Evolutionary conservation across 83 land plant genomes (phyloP), one percentile per base, ranked within the genome.

Genomic region (Picea abies): DNA sequence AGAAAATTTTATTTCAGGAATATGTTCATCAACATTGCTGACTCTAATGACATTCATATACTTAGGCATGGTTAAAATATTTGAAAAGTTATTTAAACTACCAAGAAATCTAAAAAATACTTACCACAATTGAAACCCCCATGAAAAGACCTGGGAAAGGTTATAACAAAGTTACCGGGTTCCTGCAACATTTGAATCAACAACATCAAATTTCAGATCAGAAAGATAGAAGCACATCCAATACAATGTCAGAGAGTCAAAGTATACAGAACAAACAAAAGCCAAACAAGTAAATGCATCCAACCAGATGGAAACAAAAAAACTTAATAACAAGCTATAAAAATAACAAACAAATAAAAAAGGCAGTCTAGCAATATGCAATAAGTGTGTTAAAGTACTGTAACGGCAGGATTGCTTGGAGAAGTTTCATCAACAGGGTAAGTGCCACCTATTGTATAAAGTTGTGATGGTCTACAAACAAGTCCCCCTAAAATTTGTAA

Each of bases 61-160:
- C 19, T 25, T 4, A 52, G 22, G 7, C 11, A 49, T 44, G 58
- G 56, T 12, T n/a, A 73, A 73, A 23, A 44, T 44, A 44, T 41
- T 20, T 20, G 10, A 22, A 32, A 19, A 37, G 37, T 41, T 5
- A 39, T 19, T 39, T 37, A 4, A 71, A 71, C 20, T 71, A 39
- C 14, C 23, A n/a, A 73, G 32, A 25, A 58, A 47, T n/a, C 22
- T 44, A 49, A 68, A 65, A 75, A 72, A 60, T 7, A 79, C 90
- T 85, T 84, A 97, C 99, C 99, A 73, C 90, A 85, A 79, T 97
- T 97, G 81, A 97, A 97, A 29, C 99, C 99, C 58, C 92, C 96
- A 87, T 97, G 99, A 81, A 86, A 97, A 14, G 99, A 94, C 79
- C 96, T 88, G 26, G 99, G 99, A 77, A 97, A 97, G 44, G 99